Evolutionary conservation across 805 yeast genomes (phyloP), one percentile per base, ranked within the genome.

Genomic region (Candida sphagnicola): DNA sequence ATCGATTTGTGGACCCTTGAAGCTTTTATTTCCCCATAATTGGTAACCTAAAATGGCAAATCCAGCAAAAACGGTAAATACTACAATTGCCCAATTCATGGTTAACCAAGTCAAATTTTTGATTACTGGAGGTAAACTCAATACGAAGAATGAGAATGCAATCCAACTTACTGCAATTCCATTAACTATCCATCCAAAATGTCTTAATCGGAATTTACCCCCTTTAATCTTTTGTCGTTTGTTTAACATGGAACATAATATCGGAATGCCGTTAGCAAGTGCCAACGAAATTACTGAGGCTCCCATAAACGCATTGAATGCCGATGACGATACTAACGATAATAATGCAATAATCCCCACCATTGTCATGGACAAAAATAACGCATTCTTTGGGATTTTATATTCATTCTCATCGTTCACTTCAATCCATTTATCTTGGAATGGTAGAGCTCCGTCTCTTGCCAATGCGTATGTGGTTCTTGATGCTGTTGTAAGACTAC

Each of bases 221-320:
- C 88, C 87, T 48, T 75, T 72, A 24, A 85, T 69, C 42, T 81
- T 80, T 34, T 65, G 59, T 40, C 93, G 61, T 38, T 75, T 77
- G 43, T 81, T 75, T 17, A 82, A 52, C 53, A 85, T 52, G 3
- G 79, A 74, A n/a, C 80, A 68, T 0, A 81, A 47, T 18, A 85
- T 80, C 2, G 95, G 95, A 12, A 86, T 77, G 3, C 88, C 80
- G 44, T 87, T 82, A 2, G 93, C 87, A 21, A 84, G 67, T 35
- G 88, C 80, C 42, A 86, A 63, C 2, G 88, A 75, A 15, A 85
- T 72, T 2, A 87, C 93, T 8, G 91, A 81, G 13, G 90, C 81
- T 0, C 95, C 93, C 64, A 85, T 78, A 57, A 86, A 85, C 3
- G 95, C 89, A 57, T 82, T 82, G 59, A 86, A 83, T 0, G 93